These are phyloP conservation scores for Gilbertella persicaria DNA, from an alignment of 371 early-diverging fungal genomes.

Conservation along the genomic window DNA sequence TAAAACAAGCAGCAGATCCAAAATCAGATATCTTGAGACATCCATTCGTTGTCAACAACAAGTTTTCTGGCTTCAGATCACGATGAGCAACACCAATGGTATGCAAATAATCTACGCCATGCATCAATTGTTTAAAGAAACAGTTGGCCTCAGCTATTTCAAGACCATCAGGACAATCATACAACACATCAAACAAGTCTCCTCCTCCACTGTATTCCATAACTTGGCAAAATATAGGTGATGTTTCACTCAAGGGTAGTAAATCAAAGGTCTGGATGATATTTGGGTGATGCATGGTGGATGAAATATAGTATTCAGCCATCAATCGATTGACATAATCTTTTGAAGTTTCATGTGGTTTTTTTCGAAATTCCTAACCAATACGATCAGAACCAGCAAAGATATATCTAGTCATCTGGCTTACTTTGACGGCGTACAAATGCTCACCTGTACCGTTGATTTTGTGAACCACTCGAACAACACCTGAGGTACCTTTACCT, in stretches of 20 bases:
- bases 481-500: constrained; percentile 55
- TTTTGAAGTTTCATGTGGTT: constrained; percentile 54
- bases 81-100: constrained; percentile 74
- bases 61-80: constrained; percentile 81
- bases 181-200: constrained; percentile 59
- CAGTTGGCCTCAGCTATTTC: constrained; percentile 50
- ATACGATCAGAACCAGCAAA: background rate
- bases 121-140: constrained; percentile 65
- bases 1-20: constrained; percentile 65
- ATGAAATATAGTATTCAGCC: constrained; percentile 68
- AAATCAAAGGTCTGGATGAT: constrained; percentile 70
- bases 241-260: constrained; percentile 55
- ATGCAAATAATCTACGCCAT: constrained; percentile 67
- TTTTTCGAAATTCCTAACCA: constrained; percentile 65
- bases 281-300: constrained; percentile 61
- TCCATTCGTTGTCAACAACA: constrained; percentile 74
- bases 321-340: constrained; percentile 65
- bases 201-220: constrained; percentile 76
- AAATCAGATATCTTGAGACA: constrained; percentile 91
- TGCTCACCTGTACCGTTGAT: constrained; percentile 34
- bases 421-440: constrained; percentile 60
- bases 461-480: constrained; percentile 50
- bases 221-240: constrained; percentile 63
- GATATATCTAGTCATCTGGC: background rate
- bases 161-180: constrained; percentile 40